Percentiles rank a stretch among this genome's conserved stretches.
Evolutionary conservation across 2,329 filamentous ascomycete genomes (phyloP).

Genomic region (Fusarium sp.): DNA sequence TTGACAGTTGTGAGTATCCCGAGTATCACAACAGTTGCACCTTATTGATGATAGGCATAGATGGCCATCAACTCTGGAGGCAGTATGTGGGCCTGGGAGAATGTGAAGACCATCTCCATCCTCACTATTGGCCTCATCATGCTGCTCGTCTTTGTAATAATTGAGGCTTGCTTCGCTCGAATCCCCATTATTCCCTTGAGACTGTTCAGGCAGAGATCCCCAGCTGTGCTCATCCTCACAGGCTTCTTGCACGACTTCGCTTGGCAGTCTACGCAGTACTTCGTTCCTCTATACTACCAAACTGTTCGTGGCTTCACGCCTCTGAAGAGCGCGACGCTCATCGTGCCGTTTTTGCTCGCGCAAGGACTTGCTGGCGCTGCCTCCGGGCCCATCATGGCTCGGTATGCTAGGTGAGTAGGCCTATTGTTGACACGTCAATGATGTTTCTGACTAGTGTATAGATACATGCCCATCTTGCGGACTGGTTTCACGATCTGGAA

Average conservation of each 20-base stretch:
- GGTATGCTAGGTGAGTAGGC: not conserved
- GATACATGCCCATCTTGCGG: not conserved
- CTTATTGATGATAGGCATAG: not conserved
- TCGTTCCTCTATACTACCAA: not conserved
- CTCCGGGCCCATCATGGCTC: not conserved
- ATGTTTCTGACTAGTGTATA: rapidly evolving
- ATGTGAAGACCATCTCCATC: slow-evolving; percentile 74
- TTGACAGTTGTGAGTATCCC: not conserved
- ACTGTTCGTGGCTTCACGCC: not conserved
- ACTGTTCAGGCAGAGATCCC: not conserved
- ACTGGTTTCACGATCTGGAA: not conserved
- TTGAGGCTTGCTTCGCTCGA: slow-evolving; percentile 75
- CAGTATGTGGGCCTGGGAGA: slow-evolving; percentile 62
- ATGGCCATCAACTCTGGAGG: slow-evolving; percentile 44
- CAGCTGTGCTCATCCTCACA: not conserved
- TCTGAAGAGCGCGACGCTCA: not conserved
- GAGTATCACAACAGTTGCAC: rapidly evolving
- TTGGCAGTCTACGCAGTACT: slow-evolving; percentile 10
- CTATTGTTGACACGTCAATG: rapidly evolving
- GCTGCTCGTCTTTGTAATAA: slow-evolving; percentile 69
- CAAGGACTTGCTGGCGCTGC: not conserved
- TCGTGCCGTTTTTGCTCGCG: not conserved
- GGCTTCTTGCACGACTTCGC: not conserved
- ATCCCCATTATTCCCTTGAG: slow-evolving; percentile 76
- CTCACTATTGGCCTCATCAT: slow-evolving; percentile 73